phyloP scores from a whole-genome alignment of 192 early-diverging fungal genomes.

The Funneliformis mosseae region DNA sequence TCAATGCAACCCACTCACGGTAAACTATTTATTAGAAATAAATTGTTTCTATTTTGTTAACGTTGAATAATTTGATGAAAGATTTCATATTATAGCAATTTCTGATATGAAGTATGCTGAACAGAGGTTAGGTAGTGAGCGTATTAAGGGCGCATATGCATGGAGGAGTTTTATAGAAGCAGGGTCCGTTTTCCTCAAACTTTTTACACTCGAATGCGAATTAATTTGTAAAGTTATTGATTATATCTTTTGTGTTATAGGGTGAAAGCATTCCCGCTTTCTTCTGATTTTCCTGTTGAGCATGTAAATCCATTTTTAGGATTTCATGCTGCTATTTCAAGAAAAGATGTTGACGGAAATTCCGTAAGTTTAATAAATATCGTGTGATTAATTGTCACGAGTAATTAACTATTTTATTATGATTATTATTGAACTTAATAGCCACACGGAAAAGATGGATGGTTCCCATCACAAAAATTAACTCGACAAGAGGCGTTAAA shows the following conservation, averaged over 20 bases:
- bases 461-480: slow-evolving; percentile 46
- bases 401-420: not conserved
- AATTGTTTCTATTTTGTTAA: not conserved
- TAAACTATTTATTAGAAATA: slow-evolving; percentile 5
- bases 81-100: slow-evolving; percentile 44
- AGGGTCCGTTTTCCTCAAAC: slow-evolving; percentile 29
- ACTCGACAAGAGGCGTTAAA: slow-evolving; percentile 47
- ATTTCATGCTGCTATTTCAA: slow-evolving; percentile 58
- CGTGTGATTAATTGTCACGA: not conserved
- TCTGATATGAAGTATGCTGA: slow-evolving; percentile 57
- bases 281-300: slow-evolving; percentile 62
- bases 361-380: slow-evolving; percentile 41
- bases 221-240: not conserved
- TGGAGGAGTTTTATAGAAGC: slow-evolving; percentile 49
- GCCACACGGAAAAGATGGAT: slow-evolving; percentile 51
- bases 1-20: slow-evolving; percentile 63
- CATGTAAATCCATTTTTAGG: slow-evolving; percentile 53
- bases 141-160: slow-evolving; percentile 53
- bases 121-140: slow-evolving; percentile 47
- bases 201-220: not conserved
- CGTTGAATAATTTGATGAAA: not conserved
- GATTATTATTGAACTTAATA: not conserved
- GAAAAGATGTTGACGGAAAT: slow-evolving; percentile 44
- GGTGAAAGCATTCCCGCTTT: slow-evolving; percentile 44
- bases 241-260: slow-evolving; percentile 14